These are phyloP conservation scores for Populus simonii DNA, from an alignment of 345 rosid genomes.

Conservation along the genomic window DNA sequence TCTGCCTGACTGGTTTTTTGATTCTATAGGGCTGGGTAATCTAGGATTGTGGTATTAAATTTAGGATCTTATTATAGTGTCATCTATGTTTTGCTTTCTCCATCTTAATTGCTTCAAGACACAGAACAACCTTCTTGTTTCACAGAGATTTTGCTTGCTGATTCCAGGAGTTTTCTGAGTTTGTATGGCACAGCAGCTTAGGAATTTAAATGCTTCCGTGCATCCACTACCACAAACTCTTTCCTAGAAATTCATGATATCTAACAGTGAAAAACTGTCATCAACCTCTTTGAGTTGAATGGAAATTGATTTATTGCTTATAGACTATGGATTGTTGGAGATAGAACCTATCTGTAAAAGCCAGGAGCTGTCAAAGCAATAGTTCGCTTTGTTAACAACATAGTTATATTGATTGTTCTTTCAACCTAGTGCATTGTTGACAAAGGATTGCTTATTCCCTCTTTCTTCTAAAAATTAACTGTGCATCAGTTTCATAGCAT, in stretches of 20 bases:
- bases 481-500: not conserved
- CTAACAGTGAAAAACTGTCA: not conserved
- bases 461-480: not conserved
- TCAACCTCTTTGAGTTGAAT: not conserved
- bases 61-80: not conserved
- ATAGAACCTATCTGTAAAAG: not conserved
- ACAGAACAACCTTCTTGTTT: not conserved
- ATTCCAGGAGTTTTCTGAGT: not conserved
- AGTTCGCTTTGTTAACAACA: not conserved
- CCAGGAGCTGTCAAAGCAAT: not conserved
- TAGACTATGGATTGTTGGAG: not conserved
- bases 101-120: not conserved
- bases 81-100: not conserved
- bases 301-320: not conserved
- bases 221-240: not conserved
- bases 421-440: not conserved
- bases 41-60: not conserved
- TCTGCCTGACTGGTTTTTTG: not conserved
- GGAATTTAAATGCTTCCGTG: not conserved
- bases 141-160: not conserved
- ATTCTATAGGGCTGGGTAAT: not conserved
- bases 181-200: not conserved
- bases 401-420: not conserved
- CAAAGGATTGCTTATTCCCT: not conserved
- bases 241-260: not conserved